Evolutionary conservation across 1,139 yeast genomes (phyloP), one percentile per base, ranked within the genome.

Genomic region (Candida tunisiensis): DNA sequence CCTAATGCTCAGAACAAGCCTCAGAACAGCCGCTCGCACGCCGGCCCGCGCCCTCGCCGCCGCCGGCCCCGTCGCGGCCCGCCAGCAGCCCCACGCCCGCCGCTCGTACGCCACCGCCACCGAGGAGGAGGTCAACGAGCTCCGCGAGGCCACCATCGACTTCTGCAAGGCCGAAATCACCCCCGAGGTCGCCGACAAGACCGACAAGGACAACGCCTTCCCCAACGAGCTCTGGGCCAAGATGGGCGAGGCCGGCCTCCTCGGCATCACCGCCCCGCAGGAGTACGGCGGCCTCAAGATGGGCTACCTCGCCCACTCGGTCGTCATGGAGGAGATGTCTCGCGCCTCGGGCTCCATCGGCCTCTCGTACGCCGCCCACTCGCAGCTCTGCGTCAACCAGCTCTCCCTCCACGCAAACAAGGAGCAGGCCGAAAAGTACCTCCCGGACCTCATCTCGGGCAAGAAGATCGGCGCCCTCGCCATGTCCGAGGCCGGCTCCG

Each of bases 401-500:
- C 39, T 49, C 25, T 31, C 49, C 16, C 36, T 47, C 15, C 51
- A 49, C 28, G 29, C 44, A 16, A 45, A 42, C 15, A 33, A 33
- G 9, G 45, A 36, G 24, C 53, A 49, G 33, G 42, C 38, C 2
- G 44, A 41, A 18, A 47, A 45, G 34, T 47, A 41, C 29, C 39
- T 48, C n/a, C 49, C 51, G 0, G 48, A 38, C 12, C 38, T 48
- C 19, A 42, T 48, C 24, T 24, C 49, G 3, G 53, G 53, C 8
- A 29, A 28, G 20, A 44, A 45, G 31, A 40, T 47, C 16, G 53
- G 53, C 6, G 51, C 52, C 4, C 32, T 48, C 27, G 52, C 52
- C 26, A 49, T 48, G 52, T 44, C 51, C 9, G 53, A 48, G 32
- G 49, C 53, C 10, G 51, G 49, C 6, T 36, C 53, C 5, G 53